These are phyloP conservation scores for Begonia masoniana DNA, from an alignment of 306 rosid genomes.

Conservation along the genomic window DNA sequence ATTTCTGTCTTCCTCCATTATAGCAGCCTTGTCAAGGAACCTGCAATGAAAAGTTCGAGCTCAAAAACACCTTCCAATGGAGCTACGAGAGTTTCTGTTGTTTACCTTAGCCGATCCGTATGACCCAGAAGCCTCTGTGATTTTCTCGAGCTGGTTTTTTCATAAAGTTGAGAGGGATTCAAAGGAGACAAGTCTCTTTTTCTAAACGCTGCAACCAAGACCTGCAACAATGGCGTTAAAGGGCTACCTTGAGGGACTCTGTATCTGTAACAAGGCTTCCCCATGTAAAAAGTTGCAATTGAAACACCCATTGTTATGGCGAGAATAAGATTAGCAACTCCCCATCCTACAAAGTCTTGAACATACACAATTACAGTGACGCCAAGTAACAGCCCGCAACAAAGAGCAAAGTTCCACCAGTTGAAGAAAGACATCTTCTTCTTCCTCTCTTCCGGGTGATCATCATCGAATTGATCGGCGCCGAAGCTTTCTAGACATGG, in stretches of 20 bases:
- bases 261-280: background rate
- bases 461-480: slow-evolving; percentile 83
- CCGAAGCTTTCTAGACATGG: slow-evolving; percentile 83
- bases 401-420: slow-evolving; percentile 58
- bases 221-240: background rate
- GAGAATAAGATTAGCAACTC: background rate
- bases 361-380: slow-evolving; percentile 1
- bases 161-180: background rate
- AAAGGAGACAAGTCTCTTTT: background rate
- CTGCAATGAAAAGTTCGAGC: background rate
- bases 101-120: background rate
- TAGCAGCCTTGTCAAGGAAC: background rate
- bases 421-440: slow-evolving; percentile 83
- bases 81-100: background rate
- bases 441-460: slow-evolving; percentile 37
- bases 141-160: background rate
- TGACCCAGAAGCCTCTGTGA: background rate
- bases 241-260: background rate
- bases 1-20: background rate
- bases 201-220: background rate
- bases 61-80: background rate
- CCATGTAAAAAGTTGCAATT: background rate
- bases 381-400: background rate
- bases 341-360: background rate
- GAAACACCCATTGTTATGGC: background rate